These are phyloP conservation scores for Amanita pallidorosea DNA, from an alignment of 768 basidiomycete species.

Conservation along the genomic window DNA sequence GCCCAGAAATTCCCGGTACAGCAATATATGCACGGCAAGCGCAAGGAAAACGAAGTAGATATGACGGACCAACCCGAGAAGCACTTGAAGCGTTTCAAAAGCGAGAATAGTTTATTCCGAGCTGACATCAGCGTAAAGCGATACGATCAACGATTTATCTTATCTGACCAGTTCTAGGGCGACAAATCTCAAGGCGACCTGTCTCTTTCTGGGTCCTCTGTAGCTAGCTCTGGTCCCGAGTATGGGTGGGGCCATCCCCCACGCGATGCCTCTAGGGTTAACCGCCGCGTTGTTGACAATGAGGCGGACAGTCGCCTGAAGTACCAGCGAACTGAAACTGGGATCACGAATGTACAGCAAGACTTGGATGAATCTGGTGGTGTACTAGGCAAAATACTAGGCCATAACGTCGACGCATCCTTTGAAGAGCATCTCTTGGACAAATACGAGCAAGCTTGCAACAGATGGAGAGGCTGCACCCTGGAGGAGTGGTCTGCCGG, in stretches of 20 bases:
- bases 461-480: constrained; percentile 39
- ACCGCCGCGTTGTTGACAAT: background rate
- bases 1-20: background rate
- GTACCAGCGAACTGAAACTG: background rate
- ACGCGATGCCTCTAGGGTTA: background rate
- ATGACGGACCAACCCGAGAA: background rate
- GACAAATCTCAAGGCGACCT: background rate
- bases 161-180: background rate
- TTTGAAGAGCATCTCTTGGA: constrained; percentile 26
- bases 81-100: background rate
- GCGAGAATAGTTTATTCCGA: background rate
- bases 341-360: background rate
- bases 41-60: background rate
- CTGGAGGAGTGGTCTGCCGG: constrained; percentile 46
- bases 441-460: constrained; percentile 30
- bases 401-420: constrained; percentile 31
- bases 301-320: background rate
- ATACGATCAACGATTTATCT: background rate
- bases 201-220: background rate
- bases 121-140: background rate
- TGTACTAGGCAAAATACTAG: constrained; percentile 28
- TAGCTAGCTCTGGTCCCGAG: background rate
- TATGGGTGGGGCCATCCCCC: constrained; percentile 2
- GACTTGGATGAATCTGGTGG: background rate
- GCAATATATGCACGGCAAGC: background rate